Conservation (phyloP, 2,329 filamentous ascomycete species). For the Talaromyces sp. region DNA sequence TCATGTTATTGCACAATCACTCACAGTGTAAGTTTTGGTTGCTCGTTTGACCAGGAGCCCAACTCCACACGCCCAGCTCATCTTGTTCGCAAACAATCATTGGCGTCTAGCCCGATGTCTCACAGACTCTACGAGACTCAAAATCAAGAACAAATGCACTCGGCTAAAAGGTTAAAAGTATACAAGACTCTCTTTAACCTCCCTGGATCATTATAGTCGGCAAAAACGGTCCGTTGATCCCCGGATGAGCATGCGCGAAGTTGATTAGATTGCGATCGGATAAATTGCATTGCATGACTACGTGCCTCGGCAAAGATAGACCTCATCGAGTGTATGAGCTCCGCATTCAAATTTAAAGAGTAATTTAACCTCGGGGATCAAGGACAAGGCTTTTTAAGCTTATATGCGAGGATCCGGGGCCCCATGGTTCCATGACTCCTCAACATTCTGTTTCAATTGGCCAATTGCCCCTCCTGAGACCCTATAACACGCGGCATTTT, state of each 20-base stretch:
- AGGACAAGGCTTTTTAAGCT: slow-evolving; percentile 1
- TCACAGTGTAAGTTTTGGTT: not conserved
- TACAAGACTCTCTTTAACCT: not conserved
- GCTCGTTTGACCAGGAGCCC: not conserved
- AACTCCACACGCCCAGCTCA: not conserved
- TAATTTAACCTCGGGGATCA: not conserved
- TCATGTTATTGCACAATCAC: not conserved
- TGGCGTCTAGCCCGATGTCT: not conserved
- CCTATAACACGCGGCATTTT: not conserved
- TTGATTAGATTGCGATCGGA: not conserved
- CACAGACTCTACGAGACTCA: not conserved
- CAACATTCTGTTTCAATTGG: not conserved
- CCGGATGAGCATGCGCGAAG: not conserved
- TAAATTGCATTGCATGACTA: not conserved
- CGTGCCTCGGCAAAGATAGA: not conserved
- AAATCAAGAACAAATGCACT: not conserved
- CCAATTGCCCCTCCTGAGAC: not conserved
- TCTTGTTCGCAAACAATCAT: not conserved
- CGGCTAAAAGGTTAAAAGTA: slow-evolving; percentile 1
- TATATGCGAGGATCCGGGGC: not conserved
- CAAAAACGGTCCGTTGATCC: not conserved
- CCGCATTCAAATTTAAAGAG: not conserved
- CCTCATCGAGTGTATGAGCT: not conserved
- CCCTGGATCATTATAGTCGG: not conserved
- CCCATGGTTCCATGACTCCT: not conserved